Evolutionary conservation across 257 asterid genomes (phyloP), one percentile per base, ranked within the genome.

Genomic region (Nicotiana paniculata): DNA sequence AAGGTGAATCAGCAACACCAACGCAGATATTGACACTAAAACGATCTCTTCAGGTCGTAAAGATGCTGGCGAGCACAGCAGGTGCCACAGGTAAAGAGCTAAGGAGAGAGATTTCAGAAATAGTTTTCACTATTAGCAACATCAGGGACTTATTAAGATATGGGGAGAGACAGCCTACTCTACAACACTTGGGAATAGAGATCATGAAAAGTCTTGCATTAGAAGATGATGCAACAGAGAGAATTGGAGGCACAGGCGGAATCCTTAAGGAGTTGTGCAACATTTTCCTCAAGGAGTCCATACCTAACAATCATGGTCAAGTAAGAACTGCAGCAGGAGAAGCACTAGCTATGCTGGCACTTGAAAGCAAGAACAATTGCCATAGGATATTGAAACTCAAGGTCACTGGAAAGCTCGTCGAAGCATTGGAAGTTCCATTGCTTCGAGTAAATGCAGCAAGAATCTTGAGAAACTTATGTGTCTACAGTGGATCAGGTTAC

Each of bases 141-240:
- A 89, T 96, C 28, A 86, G 98, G 15, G 98, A 94, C 62, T 84
- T 93, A 59, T 61, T 96, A 17, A 88, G 86, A 72, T 85, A 90
- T 69, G 99, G 98, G 1, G 97, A 85, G n/a, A 87, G 68, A 12
- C 92, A 91, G n/a, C 96, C 97, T 0, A 88, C 82, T 75, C 77
- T 96, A 51, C 97, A 92, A 53, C 83, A 91, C 6, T 43, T 96
- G 86, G 98, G 95, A 54, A 94, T 93, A 2, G 97, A 96, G 76
- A 91, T 93, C 2, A 69, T 96, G 65, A 90, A 90, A 9, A 90
- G 90, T 72, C 62, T 96, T 79, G 97, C 96, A 2, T 77, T 92
- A 10, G 99, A 94, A 35, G 96, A 92, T 75, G 97, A 94, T 9
- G 98, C 95, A 33, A 90, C 97, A 0, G 98, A 94, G 91, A 91